Evolutionary conservation across 2,329 filamentous ascomycete species (phyloP), one percentile per base, ranked within the genome.

Genomic region (Phialophora macrospora): DNA sequence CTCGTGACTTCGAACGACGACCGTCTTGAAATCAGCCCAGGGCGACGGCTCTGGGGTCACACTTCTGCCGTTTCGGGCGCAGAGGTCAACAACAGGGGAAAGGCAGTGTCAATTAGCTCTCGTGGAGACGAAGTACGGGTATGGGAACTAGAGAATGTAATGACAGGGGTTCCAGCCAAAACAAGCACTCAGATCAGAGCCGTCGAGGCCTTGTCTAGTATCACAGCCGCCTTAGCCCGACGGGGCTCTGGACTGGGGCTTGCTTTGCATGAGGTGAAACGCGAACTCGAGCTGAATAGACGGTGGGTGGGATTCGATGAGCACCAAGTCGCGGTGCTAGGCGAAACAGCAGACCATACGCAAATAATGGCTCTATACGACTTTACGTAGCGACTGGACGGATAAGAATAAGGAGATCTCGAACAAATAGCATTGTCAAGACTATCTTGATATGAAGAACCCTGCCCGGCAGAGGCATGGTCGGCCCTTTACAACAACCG

Each of bases 281-380:
- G 76, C 48, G 78, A 81, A 54, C 69, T 80, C 14, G 76, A 78
- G 4, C 75, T 82, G 4, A 83, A 80, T 46, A 77, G 82, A 67
- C 83, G 84, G 59, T 94, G 90, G 86, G 87, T 97, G 8, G 92
- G 91, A 0, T 97, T 97, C 73, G 92, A 97, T 73, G 92, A 96
- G 51, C 91, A 96, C 77, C 92, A 92, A 79, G 90, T 97, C n/a
- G 88, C 96, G 67, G 87, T 97, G 49, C 81, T 96, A 58, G 89
- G 91, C 70, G 90, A 94, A 77, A 55, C 52, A 7, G 85, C 86
- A 69, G 80, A 80, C 28, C 81, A 90, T 1, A 84, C 84, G 46
- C 90, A 94, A 74, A 88, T 89, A 67, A 77, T 97, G 68, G 85
- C 93, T 74, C 88, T 95, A 51, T 97, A 97, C 75, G 91, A 97